phyloP scores from a whole-genome alignment of 768 basidiomycete genomes.

The Russula abietina region DNA sequence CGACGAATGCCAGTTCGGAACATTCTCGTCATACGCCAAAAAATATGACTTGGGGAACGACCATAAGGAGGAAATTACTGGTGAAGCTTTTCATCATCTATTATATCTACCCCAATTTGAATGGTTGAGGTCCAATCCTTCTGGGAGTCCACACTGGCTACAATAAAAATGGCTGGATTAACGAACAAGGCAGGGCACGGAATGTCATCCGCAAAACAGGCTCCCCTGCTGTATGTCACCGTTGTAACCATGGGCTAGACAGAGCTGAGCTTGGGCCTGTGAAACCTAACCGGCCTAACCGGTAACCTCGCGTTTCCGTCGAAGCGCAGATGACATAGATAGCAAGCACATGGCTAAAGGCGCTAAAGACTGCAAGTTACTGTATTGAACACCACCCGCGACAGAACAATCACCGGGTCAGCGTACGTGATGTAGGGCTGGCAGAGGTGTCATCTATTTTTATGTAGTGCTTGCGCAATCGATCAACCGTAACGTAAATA shows the following conservation, averaged over 20 bases:
- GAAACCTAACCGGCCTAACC: conserved; percentile 15
- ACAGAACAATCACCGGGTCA: conserved; percentile 38
- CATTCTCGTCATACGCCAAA: conserved; percentile 16
- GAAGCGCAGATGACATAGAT: not conserved
- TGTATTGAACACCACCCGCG: conserved; percentile 37
- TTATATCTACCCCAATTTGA: conserved; percentile 28
- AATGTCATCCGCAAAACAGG: conserved; percentile 32
- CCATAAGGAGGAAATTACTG: not conserved
- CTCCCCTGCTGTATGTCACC: conserved; percentile 31
- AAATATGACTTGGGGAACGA: not conserved
- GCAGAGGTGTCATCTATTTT: conserved; percentile 13
- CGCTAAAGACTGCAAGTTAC: conserved; percentile 42
- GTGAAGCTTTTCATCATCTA: not conserved
- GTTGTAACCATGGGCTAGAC: conserved; percentile 40
- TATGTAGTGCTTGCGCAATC: not conserved
- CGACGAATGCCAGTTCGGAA: not conserved
- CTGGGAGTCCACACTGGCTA: conserved; percentile 26
- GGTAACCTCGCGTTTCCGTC: too few relatives aligned
- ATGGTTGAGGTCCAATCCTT: conserved; percentile 28
- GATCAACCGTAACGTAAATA: conserved; percentile 27
- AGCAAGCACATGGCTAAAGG: conserved; percentile 66
- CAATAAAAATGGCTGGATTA: conserved; percentile 29
- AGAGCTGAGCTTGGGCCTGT: conserved; percentile 13
- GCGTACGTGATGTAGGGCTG: conserved; percentile 41
- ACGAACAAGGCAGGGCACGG: conserved; percentile 26